Evolutionary conservation across 208 protist species (phyloP), one percentile per base, ranked within the genome.

Genomic region (Acanthamoeba healyi): DNA sequence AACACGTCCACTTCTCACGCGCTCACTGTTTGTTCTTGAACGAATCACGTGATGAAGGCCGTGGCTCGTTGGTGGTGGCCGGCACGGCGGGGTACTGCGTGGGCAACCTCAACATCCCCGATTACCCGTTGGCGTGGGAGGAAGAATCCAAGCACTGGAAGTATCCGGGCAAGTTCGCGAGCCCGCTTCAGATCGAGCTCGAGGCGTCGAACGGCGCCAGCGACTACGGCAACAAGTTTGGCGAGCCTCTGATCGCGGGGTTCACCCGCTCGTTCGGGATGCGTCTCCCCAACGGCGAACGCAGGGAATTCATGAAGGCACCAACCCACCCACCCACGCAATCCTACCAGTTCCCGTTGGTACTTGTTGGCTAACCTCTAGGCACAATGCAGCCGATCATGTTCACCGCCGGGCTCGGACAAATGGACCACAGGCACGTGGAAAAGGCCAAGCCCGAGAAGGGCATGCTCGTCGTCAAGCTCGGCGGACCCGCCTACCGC

Each of bases 381-480:
- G n/a, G n/a, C 46, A 51, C 46, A 4, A 98, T 92, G n/a, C 97
- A 98, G 93, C 97, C 97, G 40, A 98, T 98, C 89, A 97, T 98
- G 97, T 98, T 98, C 94, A 96, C 95, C 2, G 97, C 95, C 38
- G 97, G 97, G 54, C 54, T 97, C 44, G 97, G 96, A 6, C 95
- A 96, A n/a, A 97, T 98, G 74, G 94, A 96, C 67, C 65, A 32
- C 54, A 32, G 44, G 49, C 94, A 97, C 58, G 42, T 84, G 6
- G 92, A 95, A 24, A 97, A 97, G 44, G 67, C 67, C 22, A 94
- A 95, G 67, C 94, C 93, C 46, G 94, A 94, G 82, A 96, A 97
- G 93, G 89, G 87, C 88, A 98, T 98, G 97, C 51, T 94, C 24
- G 95, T 98, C 24, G 94, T 98, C 63, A 98, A 98, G 94, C 63